Evolutionary conservation across 768 basidiomycete species (phyloP).

Genomic region (Cystofilobasidium bisporidii): DNA sequence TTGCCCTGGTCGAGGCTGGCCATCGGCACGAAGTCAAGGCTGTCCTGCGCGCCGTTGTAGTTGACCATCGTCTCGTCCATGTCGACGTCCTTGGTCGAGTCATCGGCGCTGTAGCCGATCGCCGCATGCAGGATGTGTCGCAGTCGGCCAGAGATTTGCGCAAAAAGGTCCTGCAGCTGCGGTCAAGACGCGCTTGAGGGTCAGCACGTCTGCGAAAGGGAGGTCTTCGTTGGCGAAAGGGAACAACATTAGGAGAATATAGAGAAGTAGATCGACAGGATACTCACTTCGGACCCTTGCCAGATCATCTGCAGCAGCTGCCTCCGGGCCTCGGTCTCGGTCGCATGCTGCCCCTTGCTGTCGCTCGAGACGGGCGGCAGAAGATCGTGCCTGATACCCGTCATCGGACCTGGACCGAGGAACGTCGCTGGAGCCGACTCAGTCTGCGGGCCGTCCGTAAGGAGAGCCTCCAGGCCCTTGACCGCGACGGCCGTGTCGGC

Average conservation of each 20-base stretch:
- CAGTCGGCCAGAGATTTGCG: constrained; percentile 38
- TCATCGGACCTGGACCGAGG: constrained; percentile 43
- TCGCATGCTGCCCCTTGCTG: too few species aligned
- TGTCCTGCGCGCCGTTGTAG: constrained; percentile 6
- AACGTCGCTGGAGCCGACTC: constrained; percentile 42
- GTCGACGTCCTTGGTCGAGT: constrained; percentile 18
- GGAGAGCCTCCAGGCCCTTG: constrained; percentile 57
- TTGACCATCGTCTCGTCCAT: constrained; percentile 2
- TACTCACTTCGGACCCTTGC: constrained; percentile 58
- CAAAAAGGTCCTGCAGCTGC: constrained; percentile 54
- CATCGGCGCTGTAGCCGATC: background rate
- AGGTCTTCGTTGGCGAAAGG: too few species aligned
- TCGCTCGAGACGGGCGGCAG: constrained; percentile 34
- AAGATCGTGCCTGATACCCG: constrained; percentile 57
- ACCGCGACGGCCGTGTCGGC: constrained; percentile 59
- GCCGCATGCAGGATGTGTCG: constrained; percentile 29
- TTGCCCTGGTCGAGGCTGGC: constrained; percentile 7
- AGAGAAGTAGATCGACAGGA: background rate
- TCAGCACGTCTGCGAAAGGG: too few species aligned
- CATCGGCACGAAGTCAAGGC: constrained; percentile 31
- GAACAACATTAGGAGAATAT: too few species aligned
- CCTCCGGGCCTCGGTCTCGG: constrained; percentile 23
- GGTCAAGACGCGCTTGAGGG: too few species aligned
- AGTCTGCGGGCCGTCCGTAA: constrained; percentile 33
- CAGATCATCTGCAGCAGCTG: constrained; percentile 55